Percentiles rank a stretch among this genome's conserved stretches.
These are phyloP conservation scores for Phialocephala subalpina DNA, from an alignment of 2,329 filamentous ascomycete species.

Conservation along the genomic window DNA sequence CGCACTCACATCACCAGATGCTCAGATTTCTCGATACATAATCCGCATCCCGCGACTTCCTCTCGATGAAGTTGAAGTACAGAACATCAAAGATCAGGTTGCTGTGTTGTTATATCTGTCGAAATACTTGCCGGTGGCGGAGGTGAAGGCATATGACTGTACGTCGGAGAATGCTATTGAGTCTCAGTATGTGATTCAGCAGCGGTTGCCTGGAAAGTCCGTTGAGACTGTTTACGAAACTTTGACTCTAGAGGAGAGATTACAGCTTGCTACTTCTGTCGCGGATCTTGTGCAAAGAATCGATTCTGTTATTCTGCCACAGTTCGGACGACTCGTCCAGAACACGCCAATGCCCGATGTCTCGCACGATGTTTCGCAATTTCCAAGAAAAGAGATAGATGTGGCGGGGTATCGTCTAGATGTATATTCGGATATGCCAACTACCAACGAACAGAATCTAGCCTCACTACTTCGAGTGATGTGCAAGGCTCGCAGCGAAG, in stretches of 20 bases:
- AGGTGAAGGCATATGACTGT: constrained; percentile 17
- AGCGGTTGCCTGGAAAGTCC: constrained; percentile 14
- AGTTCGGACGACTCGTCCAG: not conserved
- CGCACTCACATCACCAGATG: constrained; percentile 1
- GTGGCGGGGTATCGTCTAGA: not conserved
- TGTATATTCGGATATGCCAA: not conserved
- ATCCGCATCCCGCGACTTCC: constrained; percentile 16
- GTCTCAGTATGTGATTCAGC: constrained; percentile 23
- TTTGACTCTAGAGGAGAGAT: not conserved
- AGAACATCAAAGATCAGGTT: not conserved
- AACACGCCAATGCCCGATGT: not conserved
- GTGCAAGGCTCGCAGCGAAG: not conserved
- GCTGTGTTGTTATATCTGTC: constrained; percentile 13
- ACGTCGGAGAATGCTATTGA: constrained; percentile 17
- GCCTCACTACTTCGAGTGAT: not conserved
- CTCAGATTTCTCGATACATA: constrained; percentile 9
- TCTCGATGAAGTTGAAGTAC: not conserved
- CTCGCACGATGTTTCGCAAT: not conserved
- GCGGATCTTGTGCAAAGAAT: not conserved
- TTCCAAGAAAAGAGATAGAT: not conserved
- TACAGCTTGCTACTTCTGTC: not conserved
- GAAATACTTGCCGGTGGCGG: constrained; percentile 1
- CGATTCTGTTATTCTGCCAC: not conserved
- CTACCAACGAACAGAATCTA: not conserved
- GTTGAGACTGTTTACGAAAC: not conserved